Evolutionary conservation across 352 stramenopile species (phyloP), one percentile per base, ranked within the genome.

Genomic region (Phytophthora kernoviae): DNA sequence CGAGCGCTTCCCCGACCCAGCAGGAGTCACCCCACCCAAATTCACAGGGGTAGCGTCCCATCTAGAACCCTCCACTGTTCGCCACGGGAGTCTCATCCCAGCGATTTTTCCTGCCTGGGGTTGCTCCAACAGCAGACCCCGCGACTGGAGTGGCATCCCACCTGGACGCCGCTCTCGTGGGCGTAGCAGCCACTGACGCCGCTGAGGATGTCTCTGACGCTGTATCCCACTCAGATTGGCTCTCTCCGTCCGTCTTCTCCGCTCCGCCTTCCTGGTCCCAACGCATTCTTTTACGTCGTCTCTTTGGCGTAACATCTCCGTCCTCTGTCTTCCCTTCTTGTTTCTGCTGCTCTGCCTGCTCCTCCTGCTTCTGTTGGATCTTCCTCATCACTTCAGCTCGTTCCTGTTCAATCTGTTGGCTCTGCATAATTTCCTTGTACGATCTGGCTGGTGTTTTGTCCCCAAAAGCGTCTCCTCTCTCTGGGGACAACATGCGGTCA

Each of bases 11-110:
- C 77, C 75, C 1, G 41, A 63, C 12, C 77, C 83, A 20, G 77
- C 70, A 12, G 84, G 75, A 2, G 78, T 94, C 37, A 58, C 75
- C 14, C 74, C 81, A 11, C 62, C 78, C 42, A 79, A 57, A 24
- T 71, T 67, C 7, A 88, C 75, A 2, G 97, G 95, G 17, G 96
- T 99, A 43, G 94, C 93, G 68, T 98, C 96, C 96, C 96, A 99
- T 58, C 94, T 97, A 21, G 70, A 77, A 0, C 41, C 54, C 58
- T 40, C 49, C 70, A 27, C 61, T 79, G n/a, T 73, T 81, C 0
- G 81, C 71, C 3, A 90, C 79, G 0, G 84, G 84, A 0, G 87
- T 94, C 44, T 87, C 84, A 46, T 94, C 87, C 87, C 87, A 96
- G 14, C 87, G 82, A 45, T 93, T 94, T 65, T 90, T 91, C 55